These are phyloP conservation scores for Gyrodon lividus DNA, from an alignment of 768 basidiomycete species.

Conservation along the genomic window DNA sequence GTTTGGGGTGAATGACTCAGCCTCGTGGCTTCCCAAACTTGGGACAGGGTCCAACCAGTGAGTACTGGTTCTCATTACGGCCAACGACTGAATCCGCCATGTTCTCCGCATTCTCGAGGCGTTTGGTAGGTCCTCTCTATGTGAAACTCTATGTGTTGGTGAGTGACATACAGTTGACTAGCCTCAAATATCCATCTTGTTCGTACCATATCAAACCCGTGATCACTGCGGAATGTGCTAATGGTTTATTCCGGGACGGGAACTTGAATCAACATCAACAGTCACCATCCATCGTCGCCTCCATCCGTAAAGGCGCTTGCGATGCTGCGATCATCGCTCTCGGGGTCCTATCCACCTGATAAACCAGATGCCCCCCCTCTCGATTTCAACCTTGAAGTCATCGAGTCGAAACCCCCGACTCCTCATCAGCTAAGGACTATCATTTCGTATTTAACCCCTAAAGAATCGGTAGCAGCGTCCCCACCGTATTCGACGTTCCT, in stretches of 20 bases:
- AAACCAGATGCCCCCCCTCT: constrained; percentile 50
- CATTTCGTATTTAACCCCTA: constrained; percentile 48
- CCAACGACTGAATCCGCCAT: constrained; percentile 16
- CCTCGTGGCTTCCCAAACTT: too few relatives aligned
- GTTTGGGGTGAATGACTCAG: constrained; percentile 2
- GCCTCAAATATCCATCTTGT: constrained; percentile 72
- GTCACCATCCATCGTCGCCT: constrained; percentile 65
- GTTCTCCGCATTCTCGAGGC: constrained; percentile 39
- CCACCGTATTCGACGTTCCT: constrained; percentile 43
- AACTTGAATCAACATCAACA: constrained; percentile 30
- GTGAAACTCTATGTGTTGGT: constrained; percentile 1
- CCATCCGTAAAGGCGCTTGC: constrained; percentile 61
- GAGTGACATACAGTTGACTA: constrained; percentile 12
- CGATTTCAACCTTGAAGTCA: constrained; percentile 67
- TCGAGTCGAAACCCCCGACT: constrained; percentile 63
- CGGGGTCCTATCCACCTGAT: constrained; percentile 58
- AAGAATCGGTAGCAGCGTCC: constrained; percentile 31
- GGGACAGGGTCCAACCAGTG: too few relatives aligned
- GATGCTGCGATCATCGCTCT: constrained; percentile 57
- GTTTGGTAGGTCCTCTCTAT: constrained; percentile 28
- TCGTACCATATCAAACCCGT: constrained; percentile 20
- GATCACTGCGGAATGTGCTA: constrained; percentile 10
- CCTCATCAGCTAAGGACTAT: constrained; percentile 69
- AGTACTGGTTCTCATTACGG: too few relatives aligned
- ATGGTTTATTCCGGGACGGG: not conserved